Evolutionary conservation across 2,329 filamentous ascomycete genomes (phyloP), one percentile per base, ranked within the genome.

Genomic region (Fusarium sp.): DNA sequence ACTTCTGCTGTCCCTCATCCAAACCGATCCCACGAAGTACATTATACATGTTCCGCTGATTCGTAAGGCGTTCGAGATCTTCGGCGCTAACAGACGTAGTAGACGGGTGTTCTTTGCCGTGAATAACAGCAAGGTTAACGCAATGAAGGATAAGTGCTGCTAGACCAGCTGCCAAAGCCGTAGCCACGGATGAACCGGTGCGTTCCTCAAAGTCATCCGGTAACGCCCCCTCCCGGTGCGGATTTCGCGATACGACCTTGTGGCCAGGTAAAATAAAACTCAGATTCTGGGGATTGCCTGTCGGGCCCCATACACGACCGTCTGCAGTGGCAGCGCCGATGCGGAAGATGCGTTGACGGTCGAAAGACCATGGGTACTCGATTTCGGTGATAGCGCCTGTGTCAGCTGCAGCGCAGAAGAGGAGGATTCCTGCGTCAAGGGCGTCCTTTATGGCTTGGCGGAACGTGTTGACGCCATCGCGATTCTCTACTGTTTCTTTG

Each of bases 111-210:
- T 31, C 21, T 16, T 55, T 39, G 0, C 35, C 35, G 0, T 55
- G 21, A 18, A 42, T 27, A 14, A 42, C 8, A 10, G 27, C 52
- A 19, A 55, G 37, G 11, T 29, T 39, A 1, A 55, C 52, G 7
- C 52, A 55, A 6, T 55, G 37, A 2, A 55, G 7, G 6, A 81
- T 73, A 23, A 79, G 62, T 10, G 78, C 78, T 8, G 77, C 79
- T 11, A 78, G 61, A 1, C 78, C 79, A 3, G 78, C 65, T 4
- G 74, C 79, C 4, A 81, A 57, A 1, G 79, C 79, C 7, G 78
- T 79, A 6, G 79, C 73, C 0, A 80, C 60, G 11, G 73, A 77
- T 0, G 73, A 79, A 1, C 77, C 66, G 0, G 71, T 67, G 2
- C 23, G 56, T 14, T 72, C 56, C 14, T 72, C 66, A 35, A 54